phyloP scores from a whole-genome alignment of 441 rosid species.

The Croton setiger region DNA sequence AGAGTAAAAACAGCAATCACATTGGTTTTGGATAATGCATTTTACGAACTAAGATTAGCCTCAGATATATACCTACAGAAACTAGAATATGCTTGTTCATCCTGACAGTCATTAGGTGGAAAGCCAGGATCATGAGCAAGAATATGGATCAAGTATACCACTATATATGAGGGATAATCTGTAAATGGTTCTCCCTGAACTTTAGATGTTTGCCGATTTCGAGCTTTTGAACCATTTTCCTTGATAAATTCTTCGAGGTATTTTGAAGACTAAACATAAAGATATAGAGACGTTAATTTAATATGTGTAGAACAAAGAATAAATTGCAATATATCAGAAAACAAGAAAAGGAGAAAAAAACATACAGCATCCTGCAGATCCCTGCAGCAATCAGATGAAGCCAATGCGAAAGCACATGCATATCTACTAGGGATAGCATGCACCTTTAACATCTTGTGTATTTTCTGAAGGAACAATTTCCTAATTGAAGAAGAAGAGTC shows the following conservation, averaged over 20 bases:
- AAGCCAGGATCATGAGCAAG: conserved; percentile 74
- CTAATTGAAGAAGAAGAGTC: conserved; percentile 53
- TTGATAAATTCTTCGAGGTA: conserved; percentile 72
- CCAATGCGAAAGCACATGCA: conserved; percentile 82
- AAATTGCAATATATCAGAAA: conserved; percentile 10
- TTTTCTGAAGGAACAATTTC: conserved; percentile 62
- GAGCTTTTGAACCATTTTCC: conserved; percentile 50
- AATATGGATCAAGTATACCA: conserved; percentile 79
- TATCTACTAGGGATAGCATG: conserved; percentile 69
- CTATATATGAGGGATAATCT: conserved; percentile 67
- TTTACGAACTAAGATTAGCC: conserved; percentile 4
- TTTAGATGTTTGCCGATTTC: conserved; percentile 38
- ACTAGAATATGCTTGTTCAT: conserved; percentile 58
- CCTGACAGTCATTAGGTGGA: conserved; percentile 69
- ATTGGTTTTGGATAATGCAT: conserved; percentile 3
- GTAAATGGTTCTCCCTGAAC: conserved; percentile 45
- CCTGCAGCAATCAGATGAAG: conserved; percentile 44
- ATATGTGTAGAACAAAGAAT: conserved; percentile 10
- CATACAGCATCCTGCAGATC: conserved; percentile 73
- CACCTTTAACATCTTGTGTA: conserved; percentile 57
- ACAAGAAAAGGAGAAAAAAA: conserved; percentile 21
- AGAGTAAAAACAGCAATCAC: conserved; percentile 18
- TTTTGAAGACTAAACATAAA: conserved; percentile 49
- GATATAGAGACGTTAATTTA: conserved; percentile 25
- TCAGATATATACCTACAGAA: conserved; percentile 45